These are phyloP conservation scores for Beta vulgaris DNA, from an alignment of 148 eudicot species.

Conservation along the genomic window DNA sequence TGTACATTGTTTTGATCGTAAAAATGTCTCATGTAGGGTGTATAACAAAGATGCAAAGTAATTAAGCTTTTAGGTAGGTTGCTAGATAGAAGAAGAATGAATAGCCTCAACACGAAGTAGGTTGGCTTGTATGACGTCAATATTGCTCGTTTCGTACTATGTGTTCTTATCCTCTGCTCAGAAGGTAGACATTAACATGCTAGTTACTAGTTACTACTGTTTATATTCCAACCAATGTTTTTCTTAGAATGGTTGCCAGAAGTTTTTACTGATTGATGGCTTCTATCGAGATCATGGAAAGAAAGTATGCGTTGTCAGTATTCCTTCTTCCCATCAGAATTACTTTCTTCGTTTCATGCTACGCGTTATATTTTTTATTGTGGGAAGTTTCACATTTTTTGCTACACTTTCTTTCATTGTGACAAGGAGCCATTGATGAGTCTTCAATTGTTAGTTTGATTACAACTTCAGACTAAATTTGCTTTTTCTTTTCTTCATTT, in stretches of 20 bases:
- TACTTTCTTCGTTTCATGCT: too few relatives aligned
- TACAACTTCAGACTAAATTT: not conserved
- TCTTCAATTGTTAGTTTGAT: too few relatives aligned
- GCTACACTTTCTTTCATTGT: not conserved
- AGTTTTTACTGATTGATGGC: not conserved
- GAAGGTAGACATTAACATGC: constrained; percentile 11
- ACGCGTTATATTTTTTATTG: too few relatives aligned
- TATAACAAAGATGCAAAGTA: constrained; percentile 23
- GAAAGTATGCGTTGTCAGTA: not conserved
- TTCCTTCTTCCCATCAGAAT: too few relatives aligned
- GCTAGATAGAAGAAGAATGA: constrained; percentile 15
- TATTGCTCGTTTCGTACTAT: not conserved
- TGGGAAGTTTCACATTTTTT: too few relatives aligned
- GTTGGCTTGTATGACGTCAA: constrained; percentile 14
- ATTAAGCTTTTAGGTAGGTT: constrained; percentile 21
- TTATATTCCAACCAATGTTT: constrained; percentile 2
- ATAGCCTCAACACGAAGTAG: constrained; percentile 16
- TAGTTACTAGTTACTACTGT: constrained; percentile 19
- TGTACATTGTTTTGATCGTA: constrained; percentile 24
- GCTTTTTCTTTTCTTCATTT: too few relatives aligned
- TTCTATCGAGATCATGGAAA: not conserved
- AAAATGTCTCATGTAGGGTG: constrained; percentile 11
- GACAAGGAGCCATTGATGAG: too few relatives aligned
- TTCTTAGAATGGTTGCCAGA: not conserved
- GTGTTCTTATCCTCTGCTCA: constrained; percentile 8